These are phyloP conservation scores for thale cress (Arabidopsis thaliana) DNA, from an alignment of 345 rosid species.

Conservation along the genomic window TAIR10.1 NC_003076.8:8357001-8357500, in stretches of 20 bases:
- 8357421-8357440: constrained; percentile 61
- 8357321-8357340: constrained; percentile 34
- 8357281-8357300: constrained; percentile 18
- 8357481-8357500: constrained; percentile 75
- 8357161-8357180: constrained; percentile 79
- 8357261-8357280: constrained; percentile 53
- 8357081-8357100: constrained; percentile 89
- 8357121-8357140: constrained; percentile 56
- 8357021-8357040: constrained; percentile 14
- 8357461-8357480: constrained; percentile 70
- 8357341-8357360: constrained; percentile 27
- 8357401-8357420: constrained; percentile 89
- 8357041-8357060: neutral
- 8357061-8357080: constrained; percentile 33
- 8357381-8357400: constrained; percentile 74
- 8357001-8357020: constrained; percentile 32
- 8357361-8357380: constrained; percentile 56
- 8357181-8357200: constrained; percentile 53
- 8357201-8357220: constrained; percentile 40
- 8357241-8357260: constrained; percentile 73
- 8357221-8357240: constrained; percentile 42
- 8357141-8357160: constrained; percentile 56
- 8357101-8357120: constrained; percentile 68
- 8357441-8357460: constrained; percentile 52
- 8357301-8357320: constrained; percentile 9